phyloP scores from a whole-genome alignment of 73 alveolate genomes.

The Paraurostyla sp. region DNA sequence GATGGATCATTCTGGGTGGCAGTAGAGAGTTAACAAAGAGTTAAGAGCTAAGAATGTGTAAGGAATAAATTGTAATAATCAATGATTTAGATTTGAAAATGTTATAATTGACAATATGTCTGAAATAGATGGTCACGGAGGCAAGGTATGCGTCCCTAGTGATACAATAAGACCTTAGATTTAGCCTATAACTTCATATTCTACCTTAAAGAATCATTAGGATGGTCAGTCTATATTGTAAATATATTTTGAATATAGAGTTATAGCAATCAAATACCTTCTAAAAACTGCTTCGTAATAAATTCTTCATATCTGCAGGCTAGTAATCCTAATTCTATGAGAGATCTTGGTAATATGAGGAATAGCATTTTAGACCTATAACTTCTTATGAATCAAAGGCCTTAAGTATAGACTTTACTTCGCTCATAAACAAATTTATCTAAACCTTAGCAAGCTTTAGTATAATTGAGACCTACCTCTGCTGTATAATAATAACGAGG shows the following conservation, averaged over 20 bases:
- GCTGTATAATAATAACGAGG: too few species aligned
- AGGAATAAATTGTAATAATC: not conserved
- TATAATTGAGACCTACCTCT: not conserved
- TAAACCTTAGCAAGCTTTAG: not conserved
- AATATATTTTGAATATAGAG: slow-evolving; percentile 7
- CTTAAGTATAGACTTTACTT: not conserved
- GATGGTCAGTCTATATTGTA: slow-evolving; percentile 42
- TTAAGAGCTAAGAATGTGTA: not conserved
- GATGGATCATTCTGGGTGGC: slow-evolving; percentile 66
- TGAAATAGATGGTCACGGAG: slow-evolving; percentile 18
- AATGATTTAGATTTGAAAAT: slow-evolving; percentile 38
- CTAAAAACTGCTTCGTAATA: slow-evolving; percentile 26
- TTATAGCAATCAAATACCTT: not conserved
- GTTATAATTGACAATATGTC: slow-evolving; percentile 22
- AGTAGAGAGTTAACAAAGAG: slow-evolving; percentile 72
- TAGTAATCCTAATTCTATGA: slow-evolving; percentile 72
- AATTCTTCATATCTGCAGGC: slow-evolving; percentile 73
- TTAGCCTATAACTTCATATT: not conserved
- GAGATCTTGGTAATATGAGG: slow-evolving; percentile 59
- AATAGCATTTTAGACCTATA: slow-evolving; percentile 1
- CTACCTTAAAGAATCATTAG: not conserved
- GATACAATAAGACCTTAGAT: slow-evolving; percentile 15
- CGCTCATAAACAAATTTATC: not conserved
- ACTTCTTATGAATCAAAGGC: not conserved
- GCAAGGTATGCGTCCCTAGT: slow-evolving; percentile 24